These are phyloP conservation scores for Diaporthe eres DNA, from an alignment of 2,329 filamentous ascomycete species.

Conservation along the genomic window DNA sequence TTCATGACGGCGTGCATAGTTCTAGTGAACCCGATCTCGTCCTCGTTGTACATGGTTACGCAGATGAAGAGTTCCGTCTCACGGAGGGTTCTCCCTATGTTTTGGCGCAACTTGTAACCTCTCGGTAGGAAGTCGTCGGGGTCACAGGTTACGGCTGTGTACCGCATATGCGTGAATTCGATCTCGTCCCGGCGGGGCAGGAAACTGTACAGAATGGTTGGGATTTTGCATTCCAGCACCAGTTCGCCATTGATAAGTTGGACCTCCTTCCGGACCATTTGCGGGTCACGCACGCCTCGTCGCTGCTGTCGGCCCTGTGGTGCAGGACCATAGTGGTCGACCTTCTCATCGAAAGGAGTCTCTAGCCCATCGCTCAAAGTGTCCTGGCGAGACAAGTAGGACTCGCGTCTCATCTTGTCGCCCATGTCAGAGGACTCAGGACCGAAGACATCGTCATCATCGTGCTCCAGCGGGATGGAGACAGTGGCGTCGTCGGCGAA, in stretches of 20 bases:
- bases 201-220: conserved; percentile 98
- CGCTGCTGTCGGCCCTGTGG: conserved; percentile 89
- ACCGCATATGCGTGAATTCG: conserved; percentile 99
- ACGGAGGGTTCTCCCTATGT: conserved; percentile 84
- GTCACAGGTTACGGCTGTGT: conserved; percentile 98
- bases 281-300: conserved; percentile 86
- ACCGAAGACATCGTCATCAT: conserved; percentile 80
- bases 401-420: conserved; percentile 69
- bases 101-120: conserved; percentile 94
- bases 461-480: conserved; percentile 76
- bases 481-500: conserved; percentile 79
- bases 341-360: conserved; percentile 64
- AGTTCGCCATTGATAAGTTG: conserved; percentile 97
- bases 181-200: conserved; percentile 91
- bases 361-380: conserved; percentile 65
- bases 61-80: conserved; percentile 98
- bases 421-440: conserved; percentile 65
- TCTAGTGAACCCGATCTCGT: conserved; percentile 94
- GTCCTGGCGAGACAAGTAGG: conserved; percentile 67
- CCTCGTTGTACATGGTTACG: conserved; percentile 99
- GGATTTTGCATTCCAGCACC: conserved; percentile 98
- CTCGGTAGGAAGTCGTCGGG: conserved; percentile 91
- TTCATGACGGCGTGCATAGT: conserved; percentile 99
- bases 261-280: conserved; percentile 94
- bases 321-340: conserved; percentile 88